These are phyloP conservation scores for Didymella exigua DNA, from an alignment of 2,329 filamentous ascomycete genomes.

Conservation along the genomic window DNA sequence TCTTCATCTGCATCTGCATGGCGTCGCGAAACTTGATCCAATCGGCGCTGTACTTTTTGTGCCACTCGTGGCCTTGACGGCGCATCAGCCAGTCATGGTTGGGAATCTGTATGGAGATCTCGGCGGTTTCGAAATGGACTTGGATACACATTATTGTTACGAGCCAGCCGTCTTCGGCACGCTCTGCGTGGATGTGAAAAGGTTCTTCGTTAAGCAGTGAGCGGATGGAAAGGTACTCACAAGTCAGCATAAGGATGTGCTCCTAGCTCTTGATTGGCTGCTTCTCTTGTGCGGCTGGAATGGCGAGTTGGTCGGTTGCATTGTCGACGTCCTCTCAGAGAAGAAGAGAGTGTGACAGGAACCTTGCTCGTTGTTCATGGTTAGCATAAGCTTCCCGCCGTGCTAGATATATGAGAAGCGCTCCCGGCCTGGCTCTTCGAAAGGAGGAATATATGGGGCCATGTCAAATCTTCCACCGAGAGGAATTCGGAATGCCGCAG, in stretches of 20 bases:
- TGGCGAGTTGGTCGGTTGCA: neutral
- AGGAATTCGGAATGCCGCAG: neutral
- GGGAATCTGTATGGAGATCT: conserved; percentile 8
- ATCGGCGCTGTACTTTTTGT: neutral
- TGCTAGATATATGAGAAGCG: conserved; percentile 1
- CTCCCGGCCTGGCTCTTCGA: neutral
- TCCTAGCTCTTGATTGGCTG: neutral
- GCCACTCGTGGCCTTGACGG: neutral
- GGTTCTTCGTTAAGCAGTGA: conserved; percentile 6
- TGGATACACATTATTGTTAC: conserved; percentile 5
- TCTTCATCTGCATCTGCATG: neutral
- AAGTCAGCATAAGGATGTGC: neutral
- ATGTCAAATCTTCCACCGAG: neutral
- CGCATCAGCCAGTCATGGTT: conserved; percentile 2
- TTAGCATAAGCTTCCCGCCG: neutral
- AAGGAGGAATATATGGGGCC: neutral
- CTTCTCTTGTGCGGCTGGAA: neutral
- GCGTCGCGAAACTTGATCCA: neutral
- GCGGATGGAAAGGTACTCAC: conserved; percentile 5
- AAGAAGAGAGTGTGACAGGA: neutral
- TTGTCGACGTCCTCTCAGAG: neutral
- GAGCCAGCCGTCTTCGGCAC: conserved; percentile 1
- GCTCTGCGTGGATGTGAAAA: neutral
- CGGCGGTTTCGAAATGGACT: conserved; percentile 1
- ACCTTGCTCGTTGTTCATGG: neutral